These are phyloP conservation scores for Penicillium frequentans DNA, from an alignment of 2,329 filamentous ascomycete species.

Conservation along the genomic window DNA sequence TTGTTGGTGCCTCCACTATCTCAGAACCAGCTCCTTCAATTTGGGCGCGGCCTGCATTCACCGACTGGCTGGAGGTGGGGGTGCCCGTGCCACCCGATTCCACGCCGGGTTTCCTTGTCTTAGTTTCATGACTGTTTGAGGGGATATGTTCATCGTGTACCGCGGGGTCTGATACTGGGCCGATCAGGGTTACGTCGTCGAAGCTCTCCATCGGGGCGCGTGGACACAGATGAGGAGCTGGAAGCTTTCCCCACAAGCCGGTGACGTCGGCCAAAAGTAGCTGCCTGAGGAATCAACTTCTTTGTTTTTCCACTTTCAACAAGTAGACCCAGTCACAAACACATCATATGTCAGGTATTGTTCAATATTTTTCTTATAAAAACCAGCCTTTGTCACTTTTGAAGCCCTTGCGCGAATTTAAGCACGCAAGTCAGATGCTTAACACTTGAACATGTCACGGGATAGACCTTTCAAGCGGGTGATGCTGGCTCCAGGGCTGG, in stretches of 20 bases:
- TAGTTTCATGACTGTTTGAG: slow-evolving; percentile 7
- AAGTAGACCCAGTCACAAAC: no score
- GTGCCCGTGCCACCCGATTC: slow-evolving; percentile 13
- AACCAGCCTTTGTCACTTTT: no score
- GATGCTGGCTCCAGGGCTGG: no score
- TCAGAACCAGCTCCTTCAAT: slow-evolving; percentile 19
- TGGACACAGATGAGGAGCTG: not conserved
- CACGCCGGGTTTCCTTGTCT: slow-evolving; percentile 10
- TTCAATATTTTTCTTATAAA: no score
- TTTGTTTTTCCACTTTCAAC: not conserved
- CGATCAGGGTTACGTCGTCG: slow-evolving; percentile 34
- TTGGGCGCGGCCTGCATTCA: slow-evolving; percentile 3
- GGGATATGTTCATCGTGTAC: slow-evolving; percentile 16
- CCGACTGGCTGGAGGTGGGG: slow-evolving; percentile 13
- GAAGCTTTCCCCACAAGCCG: slow-evolving; percentile 12
- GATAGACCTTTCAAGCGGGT: no score
- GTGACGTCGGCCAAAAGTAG: slow-evolving; percentile 2
- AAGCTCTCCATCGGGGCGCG: slow-evolving; percentile 39
- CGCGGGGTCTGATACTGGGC: slow-evolving; percentile 16
- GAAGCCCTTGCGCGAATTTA: no score
- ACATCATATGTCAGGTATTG: not conserved
- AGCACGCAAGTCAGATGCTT: no score
- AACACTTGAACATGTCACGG: no score
- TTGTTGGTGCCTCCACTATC: slow-evolving; percentile 13
- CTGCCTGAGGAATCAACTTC: slow-evolving; percentile 1